Base-by-base conservation (phyloP, 176 grass and related monocot genomes). In the Elaeis guineensis region DNA sequence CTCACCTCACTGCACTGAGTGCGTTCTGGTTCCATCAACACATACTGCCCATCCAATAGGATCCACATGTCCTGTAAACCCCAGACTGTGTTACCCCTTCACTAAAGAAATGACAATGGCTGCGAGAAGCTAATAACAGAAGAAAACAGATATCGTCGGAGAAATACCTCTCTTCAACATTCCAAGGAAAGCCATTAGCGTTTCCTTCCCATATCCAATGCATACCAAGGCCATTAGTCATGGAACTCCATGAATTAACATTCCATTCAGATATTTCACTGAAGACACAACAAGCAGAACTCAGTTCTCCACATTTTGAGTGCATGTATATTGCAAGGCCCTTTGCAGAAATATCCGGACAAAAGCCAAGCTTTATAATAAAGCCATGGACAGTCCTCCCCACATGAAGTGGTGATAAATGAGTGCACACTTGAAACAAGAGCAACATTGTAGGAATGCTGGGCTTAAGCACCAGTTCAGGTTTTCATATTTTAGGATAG, bases 131-230 rank as follows among this genome's bases (percentile, higher is more conserved):
- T 25, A 65, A 25, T 17, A 28, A 14, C 17, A 52, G 39, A 9
- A 65, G 49, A 17, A 65, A 65, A 12, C 49, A 65, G 11, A 22
- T 65, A 22, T 49, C 63, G 26, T 65, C 63, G 63, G 63, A 65
- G 25, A 14, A 65, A 52, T 52, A 16, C 63, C 63, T 25, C 5
- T 65, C 22, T 65, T 65, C 19, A 65, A 5, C 63, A 65, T 65
- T n/a, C 51, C 24, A 25, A 65, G 52, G 16, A 28, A 65, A 15
- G 44, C 21, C 44, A 52, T 65, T 1, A 65, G 63, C 7, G 63
- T 49, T 16, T 22, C 21, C 19, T 16, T 52, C 11, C 63, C 63
- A 18, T 26, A 52, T 28, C 21, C 49, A 28, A 2, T 65, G 63
- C 49, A 52, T 65, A 17, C 63, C 63, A 65, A 65, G 49, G 4